A percentile compares a stretch with the other conserved stretches of the same genome.
phyloP scores from a whole-genome alignment of 805 yeast genomes.

The Starmera dryadoides region DNA sequence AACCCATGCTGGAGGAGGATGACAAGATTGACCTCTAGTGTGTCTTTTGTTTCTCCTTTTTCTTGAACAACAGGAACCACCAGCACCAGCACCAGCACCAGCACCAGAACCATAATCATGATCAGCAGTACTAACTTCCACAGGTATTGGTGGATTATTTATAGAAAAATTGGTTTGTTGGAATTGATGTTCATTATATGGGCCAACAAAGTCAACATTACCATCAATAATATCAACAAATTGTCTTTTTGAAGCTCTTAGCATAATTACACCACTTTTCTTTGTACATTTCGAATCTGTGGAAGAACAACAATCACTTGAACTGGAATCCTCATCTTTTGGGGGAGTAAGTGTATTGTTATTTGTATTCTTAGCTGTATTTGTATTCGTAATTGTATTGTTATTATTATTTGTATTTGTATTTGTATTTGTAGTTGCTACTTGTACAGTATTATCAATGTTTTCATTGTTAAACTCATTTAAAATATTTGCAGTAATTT shows the following conservation, averaged over 20 bases:
- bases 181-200: conserved; percentile 13
- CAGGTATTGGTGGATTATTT: conserved; percentile 3
- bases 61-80: neutral
- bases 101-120: no score
- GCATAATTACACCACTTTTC: conserved; percentile 14
- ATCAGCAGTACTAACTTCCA: no score
- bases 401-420: no score
- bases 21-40: neutral
- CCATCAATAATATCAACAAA: conserved; percentile 20
- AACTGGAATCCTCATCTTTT: neutral
- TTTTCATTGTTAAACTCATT: neutral
- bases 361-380: neutral
- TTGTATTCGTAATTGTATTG: no score
- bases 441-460: neutral
- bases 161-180: conserved; percentile 10
- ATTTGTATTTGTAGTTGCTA: no score
- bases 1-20: neutral
- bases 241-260: conserved; percentile 19
- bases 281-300: conserved; percentile 1
- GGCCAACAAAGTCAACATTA: conserved; percentile 18
- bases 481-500: neutral
- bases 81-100: neutral
- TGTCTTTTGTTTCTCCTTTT: neutral
- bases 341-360: neutral
- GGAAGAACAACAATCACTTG: conserved; percentile 3